Evolutionary conservation across 2,329 filamentous ascomycete species (phyloP).

Genomic region (Colletotrichum theobromicola): DNA sequence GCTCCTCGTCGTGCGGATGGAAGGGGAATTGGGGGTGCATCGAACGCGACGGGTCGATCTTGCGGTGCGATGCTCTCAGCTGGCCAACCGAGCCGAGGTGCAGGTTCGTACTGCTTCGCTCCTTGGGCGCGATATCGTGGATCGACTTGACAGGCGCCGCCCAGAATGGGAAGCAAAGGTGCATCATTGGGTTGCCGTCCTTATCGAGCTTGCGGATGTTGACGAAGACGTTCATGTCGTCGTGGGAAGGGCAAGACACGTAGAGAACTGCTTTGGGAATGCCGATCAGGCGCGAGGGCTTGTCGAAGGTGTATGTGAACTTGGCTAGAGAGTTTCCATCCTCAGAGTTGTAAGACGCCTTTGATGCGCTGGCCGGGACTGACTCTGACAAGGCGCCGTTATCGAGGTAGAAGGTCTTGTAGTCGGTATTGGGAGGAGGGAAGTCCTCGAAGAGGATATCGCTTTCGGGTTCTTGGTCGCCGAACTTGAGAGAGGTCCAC

Average conservation of each 20-base stretch:
- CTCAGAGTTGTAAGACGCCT: slow-evolving; percentile 37
- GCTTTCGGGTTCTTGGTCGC: slow-evolving; percentile 34
- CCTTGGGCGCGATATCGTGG: slow-evolving; percentile 34
- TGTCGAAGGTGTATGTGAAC: slow-evolving; percentile 44
- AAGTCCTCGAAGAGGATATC: slow-evolving; percentile 37
- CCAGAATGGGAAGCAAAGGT: slow-evolving; percentile 45
- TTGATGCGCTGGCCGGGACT: neutral
- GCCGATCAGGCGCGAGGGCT: slow-evolving; percentile 45
- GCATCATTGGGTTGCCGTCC: slow-evolving; percentile 44
- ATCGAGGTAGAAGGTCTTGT: slow-evolving; percentile 35
- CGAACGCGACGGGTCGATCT: slow-evolving; percentile 35
- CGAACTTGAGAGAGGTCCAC: slow-evolving; percentile 43
- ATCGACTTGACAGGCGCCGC: slow-evolving; percentile 30
- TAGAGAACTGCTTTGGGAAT: slow-evolving; percentile 51
- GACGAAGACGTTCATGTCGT: slow-evolving; percentile 51
- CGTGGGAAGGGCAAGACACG: slow-evolving; percentile 43
- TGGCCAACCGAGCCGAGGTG: slow-evolving; percentile 48
- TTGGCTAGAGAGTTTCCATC: slow-evolving; percentile 26
- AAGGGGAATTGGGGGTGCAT: slow-evolving; percentile 36
- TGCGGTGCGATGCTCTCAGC: slow-evolving; percentile 48
- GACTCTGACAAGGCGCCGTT: slow-evolving; percentile 3
- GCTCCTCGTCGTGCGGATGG: slow-evolving; percentile 42
- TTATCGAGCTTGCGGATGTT: slow-evolving; percentile 48
- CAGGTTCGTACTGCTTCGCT: slow-evolving; percentile 42
- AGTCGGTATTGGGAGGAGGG: slow-evolving; percentile 36